A percentile compares a stretch with the other conserved stretches of the same genome.
Conservation (phyloP, 345 rosid genomes). For the Moringa oleifera region DNA sequence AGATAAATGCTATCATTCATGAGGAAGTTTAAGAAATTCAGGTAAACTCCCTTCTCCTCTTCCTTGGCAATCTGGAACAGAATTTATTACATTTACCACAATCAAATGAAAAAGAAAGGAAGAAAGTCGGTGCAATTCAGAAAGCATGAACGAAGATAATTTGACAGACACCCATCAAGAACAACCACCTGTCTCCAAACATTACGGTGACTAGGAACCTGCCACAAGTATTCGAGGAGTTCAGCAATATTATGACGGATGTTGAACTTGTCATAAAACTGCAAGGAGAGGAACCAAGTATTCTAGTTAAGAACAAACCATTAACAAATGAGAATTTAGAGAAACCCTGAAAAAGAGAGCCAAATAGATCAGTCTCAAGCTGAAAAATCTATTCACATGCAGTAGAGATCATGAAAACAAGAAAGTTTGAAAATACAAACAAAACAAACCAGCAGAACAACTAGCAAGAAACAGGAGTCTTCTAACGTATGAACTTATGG, state of each 20-base stretch:
- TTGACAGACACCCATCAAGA: conserved; percentile 11
- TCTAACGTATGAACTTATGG: no score
- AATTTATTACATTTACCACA: not conserved
- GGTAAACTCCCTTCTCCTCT: conserved; percentile 98
- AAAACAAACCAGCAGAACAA: no score
- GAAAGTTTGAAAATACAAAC: not conserved
- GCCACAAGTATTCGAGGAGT: conserved; percentile 97
- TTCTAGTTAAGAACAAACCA: not conserved
- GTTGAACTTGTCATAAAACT: conserved; percentile 98
- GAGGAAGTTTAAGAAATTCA: conserved; percentile 95
- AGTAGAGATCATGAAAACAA: not conserved
- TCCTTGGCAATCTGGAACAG: conserved; percentile 88
- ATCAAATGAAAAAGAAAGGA: not conserved
- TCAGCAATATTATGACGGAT: conserved; percentile 98
- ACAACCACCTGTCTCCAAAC: conserved; percentile 85
- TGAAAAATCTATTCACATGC: not conserved
- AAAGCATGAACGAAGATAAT: conserved; percentile 5
- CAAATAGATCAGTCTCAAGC: not conserved
- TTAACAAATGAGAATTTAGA: not conserved
- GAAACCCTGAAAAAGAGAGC: conserved; percentile 2
- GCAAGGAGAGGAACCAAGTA: conserved; percentile 23
- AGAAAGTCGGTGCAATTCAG: conserved; percentile 7
- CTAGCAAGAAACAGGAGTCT: no score
- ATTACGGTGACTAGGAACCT: conserved; percentile 96
- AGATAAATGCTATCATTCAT: conserved; percentile 97